Evolutionary conservation across 139 green algal species (phyloP), one percentile per base, ranked within the genome.

Genomic region (Picochlorum sp.): DNA sequence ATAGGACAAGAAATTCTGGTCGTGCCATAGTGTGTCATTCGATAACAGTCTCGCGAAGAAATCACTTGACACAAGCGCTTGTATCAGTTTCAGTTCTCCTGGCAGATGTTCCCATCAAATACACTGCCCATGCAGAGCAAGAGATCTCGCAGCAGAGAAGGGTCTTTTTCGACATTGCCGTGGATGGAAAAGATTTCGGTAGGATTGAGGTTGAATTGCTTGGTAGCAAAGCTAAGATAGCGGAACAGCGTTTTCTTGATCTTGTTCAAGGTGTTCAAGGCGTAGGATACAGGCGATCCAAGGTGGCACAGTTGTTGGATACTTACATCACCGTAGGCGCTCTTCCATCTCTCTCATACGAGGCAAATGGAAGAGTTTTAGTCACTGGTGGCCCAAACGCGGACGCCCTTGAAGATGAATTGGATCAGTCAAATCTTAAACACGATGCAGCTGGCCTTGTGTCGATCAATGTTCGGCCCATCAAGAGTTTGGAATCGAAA

Each of bases 151-250:
- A 26, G 47, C 16, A 54, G 2, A 54, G 6, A 20, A 54, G 79
- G 62, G 79, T 66, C 0, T 86, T 65, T 44, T 75, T 86, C 37
- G 79, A 86, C 28, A 44, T 86, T 30, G 66, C 13, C 15, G 67
- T 85, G 2, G 79, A 86, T 49, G 32, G 62, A 9, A 52, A 79
- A 49, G 66, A 71, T 41, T 49, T 49, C 2, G 79, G 80, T 2
- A 70, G 76, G 11, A 57, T 86, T 6, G 67, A 78, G 0, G 66
- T 85, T 32, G 55, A 80, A 54, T 71, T 71, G 37, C 57, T 67
- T 8, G 76, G 21, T 26, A 16, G 18, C 20, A 23, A 44, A 4
- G 41, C 34, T 21, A 16, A 71, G 45, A 32, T 85, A 0, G 76
- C 57, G 4, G 61, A 65, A 4, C 44, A 45, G 8, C 50, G 78